Conservation (phyloP, 352 stramenopile species). For the Globisporangium splendens region DNA sequence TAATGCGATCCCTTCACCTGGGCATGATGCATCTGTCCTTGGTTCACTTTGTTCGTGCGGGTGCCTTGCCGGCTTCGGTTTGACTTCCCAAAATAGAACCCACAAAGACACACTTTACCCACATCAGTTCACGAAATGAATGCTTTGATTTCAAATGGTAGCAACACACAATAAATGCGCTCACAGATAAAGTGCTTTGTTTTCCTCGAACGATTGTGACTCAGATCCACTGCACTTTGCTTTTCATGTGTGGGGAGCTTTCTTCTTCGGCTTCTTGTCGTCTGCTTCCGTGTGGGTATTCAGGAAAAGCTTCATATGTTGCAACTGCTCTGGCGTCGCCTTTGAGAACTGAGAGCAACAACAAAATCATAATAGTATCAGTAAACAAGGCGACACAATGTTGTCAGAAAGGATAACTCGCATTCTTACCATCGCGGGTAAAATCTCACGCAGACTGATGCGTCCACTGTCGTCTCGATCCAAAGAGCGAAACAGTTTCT, state of each 20-base stretch:
- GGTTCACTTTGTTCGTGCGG: no score
- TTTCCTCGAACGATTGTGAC: no score
- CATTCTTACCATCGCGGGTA: slow-evolving; percentile 42
- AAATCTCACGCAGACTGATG: slow-evolving; percentile 46
- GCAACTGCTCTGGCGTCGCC: slow-evolving; percentile 42
- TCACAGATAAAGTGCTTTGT: no score
- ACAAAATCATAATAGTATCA: slow-evolving; percentile 8
- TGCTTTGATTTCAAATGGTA: no score
- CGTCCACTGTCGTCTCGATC: slow-evolving; percentile 48
- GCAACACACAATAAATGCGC: no score
- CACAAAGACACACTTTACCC: no score
- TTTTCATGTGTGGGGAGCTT: background rate
- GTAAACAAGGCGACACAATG: slow-evolving; percentile 1
- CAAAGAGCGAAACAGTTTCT: slow-evolving; percentile 46
- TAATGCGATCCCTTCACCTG: no score
- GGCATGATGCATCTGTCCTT: no score
- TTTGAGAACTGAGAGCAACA: slow-evolving; percentile 35
- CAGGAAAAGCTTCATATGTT: slow-evolving; percentile 38
- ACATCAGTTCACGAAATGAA: no score
- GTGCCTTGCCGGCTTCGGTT: no score
- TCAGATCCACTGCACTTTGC: background rate
- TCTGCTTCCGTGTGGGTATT: slow-evolving; percentile 14
- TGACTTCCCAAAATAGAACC: no score
- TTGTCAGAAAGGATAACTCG: background rate
- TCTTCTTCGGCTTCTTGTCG: background rate